These are phyloP conservation scores for Vaccinium vitisidaea DNA, from an alignment of 148 eudicot species.

Conservation along the genomic window DNA sequence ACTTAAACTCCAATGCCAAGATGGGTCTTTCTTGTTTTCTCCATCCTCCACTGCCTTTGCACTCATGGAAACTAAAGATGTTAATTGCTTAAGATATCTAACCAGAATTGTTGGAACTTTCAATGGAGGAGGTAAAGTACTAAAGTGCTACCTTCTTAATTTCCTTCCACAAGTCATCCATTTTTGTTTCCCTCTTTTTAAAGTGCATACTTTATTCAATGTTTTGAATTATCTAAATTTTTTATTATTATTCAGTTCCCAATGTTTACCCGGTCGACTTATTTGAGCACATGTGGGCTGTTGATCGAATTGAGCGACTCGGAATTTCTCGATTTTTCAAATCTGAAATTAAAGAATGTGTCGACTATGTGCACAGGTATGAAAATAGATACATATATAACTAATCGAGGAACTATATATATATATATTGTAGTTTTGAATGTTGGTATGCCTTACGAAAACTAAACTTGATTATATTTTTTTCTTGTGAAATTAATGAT, in stretches of 20 bases:
- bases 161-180: too few species aligned
- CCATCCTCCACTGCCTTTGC: constrained; percentile 97
- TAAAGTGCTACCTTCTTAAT: neutral
- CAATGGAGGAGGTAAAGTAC: constrained; percentile 74
- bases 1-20: constrained; percentile 55
- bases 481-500: too few species aligned
- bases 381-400: too few species aligned
- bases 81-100: constrained; percentile 63
- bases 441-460: neutral
- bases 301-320: constrained; percentile 62
- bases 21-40: constrained; percentile 89
- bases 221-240: too few species aligned
- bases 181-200: too few species aligned
- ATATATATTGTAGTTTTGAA: too few species aligned
- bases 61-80: constrained; percentile 70
- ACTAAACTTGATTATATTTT: neutral
- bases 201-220: too few species aligned
- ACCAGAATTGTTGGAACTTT: constrained; percentile 49
- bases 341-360: constrained; percentile 38
- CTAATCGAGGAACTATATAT: too few species aligned
- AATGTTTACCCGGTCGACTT: constrained; percentile 64
- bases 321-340: constrained; percentile 59
- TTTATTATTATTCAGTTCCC: constrained; percentile 37
- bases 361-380: constrained; percentile 53
- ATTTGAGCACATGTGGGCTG: constrained; percentile 56